A percentile compares a stretch with the other conserved stretches of the same genome.
Conservation (phyloP, 805 yeast genomes). For the Zygoascus biomembranicola region DNA sequence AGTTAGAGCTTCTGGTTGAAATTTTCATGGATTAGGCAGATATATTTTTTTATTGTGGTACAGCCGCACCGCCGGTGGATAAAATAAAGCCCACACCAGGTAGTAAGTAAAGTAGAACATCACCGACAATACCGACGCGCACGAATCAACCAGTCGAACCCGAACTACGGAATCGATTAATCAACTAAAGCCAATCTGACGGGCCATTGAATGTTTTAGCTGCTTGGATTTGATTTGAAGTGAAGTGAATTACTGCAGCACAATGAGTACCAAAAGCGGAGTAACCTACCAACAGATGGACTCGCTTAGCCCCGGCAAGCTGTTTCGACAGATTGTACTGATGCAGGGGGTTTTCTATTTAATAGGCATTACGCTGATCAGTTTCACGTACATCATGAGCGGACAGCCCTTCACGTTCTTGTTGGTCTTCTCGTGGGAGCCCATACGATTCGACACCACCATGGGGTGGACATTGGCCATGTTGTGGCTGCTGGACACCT, state of each 20-base stretch:
- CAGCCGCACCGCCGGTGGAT: too few species aligned
- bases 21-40: not conserved
- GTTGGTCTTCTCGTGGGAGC: constrained; percentile 78
- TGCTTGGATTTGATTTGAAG: too few species aligned
- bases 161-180: too few species aligned
- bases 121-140: too few species aligned
- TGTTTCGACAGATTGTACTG: constrained; percentile 63
- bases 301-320: constrained; percentile 48
- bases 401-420: constrained; percentile 61
- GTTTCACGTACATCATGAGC: constrained; percentile 53
- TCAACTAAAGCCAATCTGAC: too few species aligned
- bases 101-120: too few species aligned
- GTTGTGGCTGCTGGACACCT: constrained; percentile 76
- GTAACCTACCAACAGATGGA: constrained; percentile 23
- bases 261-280: not conserved
- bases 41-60: not conserved
- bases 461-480: constrained; percentile 67
- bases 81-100: too few species aligned
- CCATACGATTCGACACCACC: constrained; percentile 64
- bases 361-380: constrained; percentile 60
- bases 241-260: not conserved
- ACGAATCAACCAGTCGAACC: too few species aligned
- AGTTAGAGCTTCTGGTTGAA: not conserved
- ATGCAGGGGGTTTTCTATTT: constrained; percentile 73
- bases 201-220: too few species aligned